These are phyloP conservation scores for Alternaria rosae DNA, from an alignment of 2,329 filamentous ascomycete genomes.

Conservation along the genomic window DNA sequence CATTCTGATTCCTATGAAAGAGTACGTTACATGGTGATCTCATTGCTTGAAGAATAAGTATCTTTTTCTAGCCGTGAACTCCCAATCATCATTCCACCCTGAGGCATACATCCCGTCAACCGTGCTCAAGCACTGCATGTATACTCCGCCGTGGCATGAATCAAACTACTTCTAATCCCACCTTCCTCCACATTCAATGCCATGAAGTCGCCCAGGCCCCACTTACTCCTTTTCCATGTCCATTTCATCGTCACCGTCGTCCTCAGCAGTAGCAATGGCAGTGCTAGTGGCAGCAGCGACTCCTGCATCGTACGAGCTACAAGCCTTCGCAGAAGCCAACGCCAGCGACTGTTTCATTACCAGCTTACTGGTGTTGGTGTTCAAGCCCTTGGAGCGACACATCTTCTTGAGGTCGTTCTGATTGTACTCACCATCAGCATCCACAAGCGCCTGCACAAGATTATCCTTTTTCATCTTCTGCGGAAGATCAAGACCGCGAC, in stretches of 20 bases:
- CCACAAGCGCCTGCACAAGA: constrained; percentile 30
- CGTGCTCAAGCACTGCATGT: neutral
- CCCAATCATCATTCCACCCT: neutral
- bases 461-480: constrained; percentile 22
- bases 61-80: neutral
- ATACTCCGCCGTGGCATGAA: neutral
- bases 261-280: neutral
- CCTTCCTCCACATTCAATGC: neutral
- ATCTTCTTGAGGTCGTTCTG: constrained; percentile 30
- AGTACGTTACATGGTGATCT: neutral
- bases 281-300: constrained; percentile 7
- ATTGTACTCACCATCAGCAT: constrained; percentile 32
- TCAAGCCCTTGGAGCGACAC: constrained; percentile 33
- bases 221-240: constrained; percentile 1
- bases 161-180: neutral
- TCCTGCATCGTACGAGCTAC: constrained; percentile 23
- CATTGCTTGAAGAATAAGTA: neutral
- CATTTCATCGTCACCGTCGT: constrained; percentile 10
- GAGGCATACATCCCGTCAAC: neutral
- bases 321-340: constrained; percentile 27
- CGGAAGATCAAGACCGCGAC: constrained; percentile 22
- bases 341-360: constrained; percentile 39
- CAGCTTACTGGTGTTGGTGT: constrained; percentile 27
- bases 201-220: neutral
- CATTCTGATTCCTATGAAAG: neutral